phyloP scores from a whole-genome alignment of 768 basidiomycete genomes.

The Tephrocybe sp. region DNA sequence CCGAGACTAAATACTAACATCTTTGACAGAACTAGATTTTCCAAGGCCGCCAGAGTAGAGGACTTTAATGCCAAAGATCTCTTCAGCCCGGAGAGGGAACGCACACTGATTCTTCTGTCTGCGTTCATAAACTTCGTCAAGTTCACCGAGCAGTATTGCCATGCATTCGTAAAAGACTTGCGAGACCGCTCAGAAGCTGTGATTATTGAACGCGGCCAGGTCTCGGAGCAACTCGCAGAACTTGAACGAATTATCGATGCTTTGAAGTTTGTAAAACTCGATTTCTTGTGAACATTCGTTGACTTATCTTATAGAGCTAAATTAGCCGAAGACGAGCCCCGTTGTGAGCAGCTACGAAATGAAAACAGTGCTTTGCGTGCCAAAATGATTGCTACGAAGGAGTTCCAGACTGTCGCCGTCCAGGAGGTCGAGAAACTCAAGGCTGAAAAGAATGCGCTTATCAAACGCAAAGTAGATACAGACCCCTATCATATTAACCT shows the following conservation, averaged over 20 bases:
- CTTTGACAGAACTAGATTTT: constrained; percentile 61
- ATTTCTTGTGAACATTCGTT: neutral
- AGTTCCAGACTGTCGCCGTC: constrained; percentile 55
- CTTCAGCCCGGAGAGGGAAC: constrained; percentile 66
- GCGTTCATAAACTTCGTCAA: constrained; percentile 94
- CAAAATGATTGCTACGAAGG: constrained; percentile 70
- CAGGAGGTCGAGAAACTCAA: constrained; percentile 73
- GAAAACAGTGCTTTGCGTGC: constrained; percentile 65
- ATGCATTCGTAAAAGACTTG: constrained; percentile 59
- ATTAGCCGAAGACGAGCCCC: constrained; percentile 68
- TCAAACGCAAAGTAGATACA: constrained; percentile 59
- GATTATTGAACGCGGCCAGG: constrained; percentile 61
- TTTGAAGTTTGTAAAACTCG: constrained; percentile 49
- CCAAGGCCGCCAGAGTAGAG: constrained; percentile 69
- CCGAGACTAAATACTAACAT: constrained; percentile 3
- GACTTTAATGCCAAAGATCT: constrained; percentile 81
- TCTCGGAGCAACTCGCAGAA: constrained; percentile 46
- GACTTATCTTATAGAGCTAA: constrained; percentile 43
- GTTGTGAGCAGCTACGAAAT: constrained; percentile 54
- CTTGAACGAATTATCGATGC: constrained; percentile 50
- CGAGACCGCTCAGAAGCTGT: constrained; percentile 58
- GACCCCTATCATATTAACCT: neutral
- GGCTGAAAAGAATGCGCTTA: constrained; percentile 61
- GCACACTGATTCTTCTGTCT: constrained; percentile 75
- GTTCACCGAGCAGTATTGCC: constrained; percentile 75